Base-by-base conservation (phyloP, 371 early-diverging fungal genomes). In the Blastocladiella emersonii region DNA sequence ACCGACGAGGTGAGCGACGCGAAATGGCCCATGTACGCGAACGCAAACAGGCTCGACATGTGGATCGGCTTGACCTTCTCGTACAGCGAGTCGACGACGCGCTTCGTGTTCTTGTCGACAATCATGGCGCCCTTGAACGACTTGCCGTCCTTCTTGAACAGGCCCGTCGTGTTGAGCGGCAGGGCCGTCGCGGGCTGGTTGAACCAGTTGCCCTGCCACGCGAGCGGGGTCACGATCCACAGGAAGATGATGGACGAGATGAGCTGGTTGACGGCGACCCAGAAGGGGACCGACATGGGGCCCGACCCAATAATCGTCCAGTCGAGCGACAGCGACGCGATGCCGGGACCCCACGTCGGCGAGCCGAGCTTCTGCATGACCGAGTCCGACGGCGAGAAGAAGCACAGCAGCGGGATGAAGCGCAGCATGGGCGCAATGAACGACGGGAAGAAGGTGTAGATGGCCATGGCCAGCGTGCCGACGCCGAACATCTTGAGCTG, bases 361-460 rank as follows among this genome's bases (percentile, higher is more conserved):
- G 48, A 48, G 19, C 48, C 48, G 48, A 48, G 19, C 48, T 19
- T 21, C 25, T 48, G 48, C 48, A 25, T 21, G 6, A 48, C n/a
- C 23, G 19, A 21, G 48, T 21, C 48, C 48, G 19, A 23, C 4
- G 78, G 80, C 27, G 77, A 77, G 68, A 88, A 73, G 70, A 86
- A 81, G 70, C 92, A 92, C 25, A 85, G 72, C 69, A 89, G 66
- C 60, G 90, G 85, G 63, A 93, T 76, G 32, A 80, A 77, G 8
- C 85, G 77, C 49, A 93, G 68, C 25, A 84, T 66, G 12, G 82
- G 80, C 72, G 88, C 81, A 61, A 91, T 74, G 65, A 83, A 87
- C 8, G 84, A 83, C 2, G 94, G 92, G 78, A 83, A 87, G 61
- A 86, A 84, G 73, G 85, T 91, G 8, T 80, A 69, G 63, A 86